phyloP scores from a whole-genome alignment of 768 basidiomycete genomes.

The Leccinum ochraceum region DNA sequence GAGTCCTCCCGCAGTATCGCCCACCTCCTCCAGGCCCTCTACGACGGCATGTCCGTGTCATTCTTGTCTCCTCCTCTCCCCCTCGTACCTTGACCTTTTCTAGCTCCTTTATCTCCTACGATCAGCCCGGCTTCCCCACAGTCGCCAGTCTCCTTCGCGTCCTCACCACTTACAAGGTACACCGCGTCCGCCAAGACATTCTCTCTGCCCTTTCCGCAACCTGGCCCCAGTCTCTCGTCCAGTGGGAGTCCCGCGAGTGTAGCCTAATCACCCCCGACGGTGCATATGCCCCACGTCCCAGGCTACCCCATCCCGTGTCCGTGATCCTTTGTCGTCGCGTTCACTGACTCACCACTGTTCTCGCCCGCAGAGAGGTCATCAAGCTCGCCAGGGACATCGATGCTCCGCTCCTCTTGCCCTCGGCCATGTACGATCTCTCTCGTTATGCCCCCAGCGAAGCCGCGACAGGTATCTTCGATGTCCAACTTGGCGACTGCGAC shows the following conservation, averaged over 20 bases:
- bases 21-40: conserved; percentile 61
- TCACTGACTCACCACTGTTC: conserved; percentile 10
- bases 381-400: conserved; percentile 61
- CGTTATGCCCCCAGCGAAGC: conserved; percentile 65
- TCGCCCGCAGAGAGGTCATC: conserved; percentile 54
- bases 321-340: conserved; percentile 25
- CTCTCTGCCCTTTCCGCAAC: conserved; percentile 49
- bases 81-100: conserved; percentile 18
- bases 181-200: conserved; percentile 56
- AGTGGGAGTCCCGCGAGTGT: conserved; percentile 72
- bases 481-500: conserved; percentile 41
- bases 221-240: conserved; percentile 63
- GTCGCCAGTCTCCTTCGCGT: conserved; percentile 61
- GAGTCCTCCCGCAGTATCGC: conserved; percentile 59
- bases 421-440: conserved; percentile 81
- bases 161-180: conserved; percentile 63
- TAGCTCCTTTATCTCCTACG: conserved; percentile 50
- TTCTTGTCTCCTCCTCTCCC: not conserved
- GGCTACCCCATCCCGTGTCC: conserved; percentile 70
- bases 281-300: conserved; percentile 54
- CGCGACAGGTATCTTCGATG: conserved; percentile 49
- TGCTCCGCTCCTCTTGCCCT: conserved; percentile 60
- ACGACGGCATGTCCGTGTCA: conserved; percentile 64
- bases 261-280: conserved; percentile 50
- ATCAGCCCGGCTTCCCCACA: conserved; percentile 50